These are phyloP conservation scores for Aspergillus sp. DNA, from an alignment of 2,329 filamentous ascomycete species.

Conservation along the genomic window DNA sequence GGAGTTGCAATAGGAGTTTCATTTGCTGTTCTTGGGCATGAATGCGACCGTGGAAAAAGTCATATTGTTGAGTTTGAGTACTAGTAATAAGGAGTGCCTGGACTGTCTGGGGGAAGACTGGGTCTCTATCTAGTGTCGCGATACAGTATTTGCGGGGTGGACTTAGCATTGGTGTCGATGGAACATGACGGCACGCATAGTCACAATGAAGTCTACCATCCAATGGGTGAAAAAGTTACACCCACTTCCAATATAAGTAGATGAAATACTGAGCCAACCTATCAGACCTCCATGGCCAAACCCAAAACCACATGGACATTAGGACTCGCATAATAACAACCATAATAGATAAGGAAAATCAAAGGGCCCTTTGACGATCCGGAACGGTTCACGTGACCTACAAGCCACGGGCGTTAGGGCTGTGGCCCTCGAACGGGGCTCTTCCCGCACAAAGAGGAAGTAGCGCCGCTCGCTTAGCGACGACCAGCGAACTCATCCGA, in stretches of 20 bases:
- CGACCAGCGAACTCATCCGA: slow-evolving; percentile 41
- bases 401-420: slow-evolving; percentile 36
- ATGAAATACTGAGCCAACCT: neutral
- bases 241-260: no score
- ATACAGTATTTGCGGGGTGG: slow-evolving; percentile 7
- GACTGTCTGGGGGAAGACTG: slow-evolving; percentile 7
- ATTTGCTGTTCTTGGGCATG: neutral
- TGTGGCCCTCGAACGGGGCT: slow-evolving; percentile 34
- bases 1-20: neutral
- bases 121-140: slow-evolving; percentile 4
- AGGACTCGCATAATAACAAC: neutral
- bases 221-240: neutral
- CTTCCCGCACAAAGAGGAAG: slow-evolving; percentile 38
- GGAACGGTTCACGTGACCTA: slow-evolving; percentile 27
- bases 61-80: no score
- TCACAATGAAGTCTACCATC: neutral
- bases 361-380: neutral
- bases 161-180: neutral
- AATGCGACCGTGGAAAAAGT: neutral
- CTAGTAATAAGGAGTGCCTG: neutral
- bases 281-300: neutral
- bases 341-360: neutral
- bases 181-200: neutral
- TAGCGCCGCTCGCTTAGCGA: slow-evolving; percentile 43
- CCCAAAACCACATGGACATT: neutral